These are phyloP conservation scores for Paraleonurus japonicus DNA, from an alignment of 257 asterid species.

Conservation along the genomic window DNA sequence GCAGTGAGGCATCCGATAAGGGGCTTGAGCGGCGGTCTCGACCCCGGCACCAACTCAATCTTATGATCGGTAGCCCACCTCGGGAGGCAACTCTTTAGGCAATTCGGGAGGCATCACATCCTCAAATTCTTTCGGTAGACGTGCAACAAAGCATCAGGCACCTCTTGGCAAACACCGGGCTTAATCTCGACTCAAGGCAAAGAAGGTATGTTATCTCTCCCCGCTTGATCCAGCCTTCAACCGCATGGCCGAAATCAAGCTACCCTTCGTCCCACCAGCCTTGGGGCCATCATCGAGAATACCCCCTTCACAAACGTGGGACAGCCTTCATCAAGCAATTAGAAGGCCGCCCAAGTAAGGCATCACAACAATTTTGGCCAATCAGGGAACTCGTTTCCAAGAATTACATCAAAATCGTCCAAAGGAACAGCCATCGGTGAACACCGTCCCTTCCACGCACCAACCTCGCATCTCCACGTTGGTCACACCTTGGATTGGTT, in stretches of 20 bases:
- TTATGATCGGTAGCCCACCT: neutral
- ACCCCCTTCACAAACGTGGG: neutral
- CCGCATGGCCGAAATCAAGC: neutral
- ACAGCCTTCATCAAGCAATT: neutral
- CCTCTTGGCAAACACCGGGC: neutral
- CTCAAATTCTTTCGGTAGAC: neutral
- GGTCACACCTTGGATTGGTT: neutral
- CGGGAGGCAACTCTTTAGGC: neutral
- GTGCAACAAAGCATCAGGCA: neutral
- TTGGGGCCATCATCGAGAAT: neutral
- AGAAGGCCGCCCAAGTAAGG: neutral
- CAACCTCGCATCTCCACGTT: neutral
- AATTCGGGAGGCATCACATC: slow-evolving; percentile 10
- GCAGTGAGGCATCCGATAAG: neutral
- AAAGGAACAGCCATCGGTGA: neutral
- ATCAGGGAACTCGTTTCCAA: neutral
- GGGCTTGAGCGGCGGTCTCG: neutral
- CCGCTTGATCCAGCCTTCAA: neutral
- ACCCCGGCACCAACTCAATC: neutral
- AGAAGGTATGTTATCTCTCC: neutral
- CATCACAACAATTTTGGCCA: neutral
- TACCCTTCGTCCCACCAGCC: neutral
- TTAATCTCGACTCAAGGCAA: neutral
- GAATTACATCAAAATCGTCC: neutral
- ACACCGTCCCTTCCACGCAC: neutral